phyloP scores from a whole-genome alignment of 345 rosid genomes.

The Toxicodendron radicans region DNA sequence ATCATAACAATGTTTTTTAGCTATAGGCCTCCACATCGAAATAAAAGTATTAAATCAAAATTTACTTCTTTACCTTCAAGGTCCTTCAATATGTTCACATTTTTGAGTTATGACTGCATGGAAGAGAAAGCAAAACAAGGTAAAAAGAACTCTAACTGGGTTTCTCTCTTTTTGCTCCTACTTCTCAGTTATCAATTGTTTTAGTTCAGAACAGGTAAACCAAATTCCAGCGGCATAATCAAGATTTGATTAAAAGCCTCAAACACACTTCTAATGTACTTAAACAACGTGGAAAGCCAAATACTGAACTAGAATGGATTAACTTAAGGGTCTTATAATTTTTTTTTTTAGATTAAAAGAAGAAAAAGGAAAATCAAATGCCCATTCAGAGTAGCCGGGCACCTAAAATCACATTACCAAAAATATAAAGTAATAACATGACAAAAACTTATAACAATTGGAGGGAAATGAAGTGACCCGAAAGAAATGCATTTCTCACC shows the following conservation, averaged over 20 bases:
- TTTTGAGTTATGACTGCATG: background rate
- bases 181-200: background rate
- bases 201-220: background rate
- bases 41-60: background rate
- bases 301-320: too few species aligned
- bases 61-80: background rate
- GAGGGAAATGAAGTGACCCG: too few species aligned
- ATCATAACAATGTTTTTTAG: background rate
- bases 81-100: background rate
- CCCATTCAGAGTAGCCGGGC: background rate
- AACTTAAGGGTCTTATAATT: too few species aligned
- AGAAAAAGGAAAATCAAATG: slow-evolving; percentile 4
- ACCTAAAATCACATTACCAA: background rate
- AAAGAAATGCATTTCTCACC: background rate
- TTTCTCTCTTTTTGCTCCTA: background rate
- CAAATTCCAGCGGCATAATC: background rate
- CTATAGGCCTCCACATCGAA: background rate
- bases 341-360: background rate
- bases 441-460: background rate
- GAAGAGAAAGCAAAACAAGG: background rate
- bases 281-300: background rate
- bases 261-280: background rate
- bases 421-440: background rate
- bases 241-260: background rate
- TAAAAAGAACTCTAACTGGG: background rate